Conservation (phyloP, 306 rosid species). For the Trifolium pratense region DNA sequence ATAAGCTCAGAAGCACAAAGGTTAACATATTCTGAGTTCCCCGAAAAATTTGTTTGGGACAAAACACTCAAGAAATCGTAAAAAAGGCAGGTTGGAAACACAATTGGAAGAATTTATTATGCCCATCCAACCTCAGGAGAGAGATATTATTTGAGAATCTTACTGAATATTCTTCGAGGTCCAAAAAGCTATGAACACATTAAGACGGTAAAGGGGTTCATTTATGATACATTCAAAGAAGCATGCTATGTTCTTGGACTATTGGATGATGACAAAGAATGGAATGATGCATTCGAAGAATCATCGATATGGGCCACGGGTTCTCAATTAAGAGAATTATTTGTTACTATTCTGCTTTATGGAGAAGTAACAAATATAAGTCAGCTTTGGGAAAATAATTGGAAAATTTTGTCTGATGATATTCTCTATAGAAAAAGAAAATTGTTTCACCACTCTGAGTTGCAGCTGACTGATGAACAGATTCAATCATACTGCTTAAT, state of each 20-base stretch:
- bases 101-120: neutral
- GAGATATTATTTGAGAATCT: neutral
- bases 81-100: neutral
- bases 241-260: neutral
- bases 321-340: neutral
- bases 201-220: neutral
- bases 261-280: neutral
- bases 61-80: neutral
- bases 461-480: too few species aligned
- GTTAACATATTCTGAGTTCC: neutral
- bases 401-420: neutral
- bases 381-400: neutral
- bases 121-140: neutral
- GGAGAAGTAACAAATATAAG: neutral
- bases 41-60: conserved; percentile 16
- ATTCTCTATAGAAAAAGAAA: too few species aligned
- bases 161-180: neutral
- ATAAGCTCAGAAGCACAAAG: neutral
- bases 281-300: neutral
- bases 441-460: too few species aligned
- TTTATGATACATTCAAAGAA: neutral
- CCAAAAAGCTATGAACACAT: neutral
- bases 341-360: neutral
- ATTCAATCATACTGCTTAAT: too few species aligned
- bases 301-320: neutral